These are phyloP conservation scores for Hypoxylon sp. DNA, from an alignment of 2,329 filamentous ascomycete species.

Conservation along the genomic window DNA sequence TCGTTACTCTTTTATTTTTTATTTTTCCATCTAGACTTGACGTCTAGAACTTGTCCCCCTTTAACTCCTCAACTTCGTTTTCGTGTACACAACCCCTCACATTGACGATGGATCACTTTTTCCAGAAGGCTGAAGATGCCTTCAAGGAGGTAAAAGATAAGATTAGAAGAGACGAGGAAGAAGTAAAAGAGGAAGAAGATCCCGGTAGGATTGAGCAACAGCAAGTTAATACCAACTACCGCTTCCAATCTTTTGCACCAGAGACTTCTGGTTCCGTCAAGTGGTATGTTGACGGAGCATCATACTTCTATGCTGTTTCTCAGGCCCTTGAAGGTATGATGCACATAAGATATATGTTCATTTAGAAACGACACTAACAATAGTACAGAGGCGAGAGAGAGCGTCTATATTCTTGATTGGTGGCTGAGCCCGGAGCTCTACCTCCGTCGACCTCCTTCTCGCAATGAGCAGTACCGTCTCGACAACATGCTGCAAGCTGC, in stretches of 20 bases:
- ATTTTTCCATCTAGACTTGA: too few relatives aligned
- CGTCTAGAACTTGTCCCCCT: too few relatives aligned
- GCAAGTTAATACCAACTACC: constrained; percentile 51
- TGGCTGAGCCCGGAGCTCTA: constrained; percentile 92
- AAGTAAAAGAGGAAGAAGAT: constrained; percentile 12
- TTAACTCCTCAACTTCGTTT: too few relatives aligned
- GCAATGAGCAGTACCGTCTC: constrained; percentile 83
- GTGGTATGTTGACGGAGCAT: constrained; percentile 87
- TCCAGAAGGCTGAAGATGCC: constrained; percentile 55
- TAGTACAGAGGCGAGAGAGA: constrained; percentile 70
- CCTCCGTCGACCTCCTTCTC: constrained; percentile 80
- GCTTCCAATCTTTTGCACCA: constrained; percentile 75
- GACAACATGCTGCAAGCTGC: constrained; percentile 84
- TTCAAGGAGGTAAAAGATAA: constrained; percentile 53
- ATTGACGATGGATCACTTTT: constrained; percentile 54
- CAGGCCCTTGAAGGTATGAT: constrained; percentile 72
- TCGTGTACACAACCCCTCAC: too few relatives aligned
- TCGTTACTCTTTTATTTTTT: too few relatives aligned
- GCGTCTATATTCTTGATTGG: constrained; percentile 88
- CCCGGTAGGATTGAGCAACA: constrained; percentile 13
- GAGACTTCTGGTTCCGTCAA: constrained; percentile 78
- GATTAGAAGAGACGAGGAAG: constrained; percentile 35
- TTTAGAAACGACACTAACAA: constrained; percentile 13
- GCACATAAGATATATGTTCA: constrained; percentile 9
- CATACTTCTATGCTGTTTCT: constrained; percentile 87